Evolutionary conservation across 345 rosid species (phyloP), one percentile per base, ranked within the genome.

Genomic region (Eutrema japonicum): DNA sequence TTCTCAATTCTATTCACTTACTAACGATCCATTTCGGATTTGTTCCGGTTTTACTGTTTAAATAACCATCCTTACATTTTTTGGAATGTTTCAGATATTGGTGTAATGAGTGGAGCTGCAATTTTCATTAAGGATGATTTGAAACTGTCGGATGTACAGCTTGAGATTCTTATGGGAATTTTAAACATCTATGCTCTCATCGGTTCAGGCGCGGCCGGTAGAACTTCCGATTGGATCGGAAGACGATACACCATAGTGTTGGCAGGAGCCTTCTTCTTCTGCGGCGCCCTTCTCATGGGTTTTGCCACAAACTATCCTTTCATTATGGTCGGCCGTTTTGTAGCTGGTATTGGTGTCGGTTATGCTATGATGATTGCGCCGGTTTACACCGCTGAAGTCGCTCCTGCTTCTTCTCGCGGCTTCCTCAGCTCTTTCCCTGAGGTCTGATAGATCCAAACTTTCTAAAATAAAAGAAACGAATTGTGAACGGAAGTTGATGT

Each of bases 311-410:
- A 85, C 3, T 88, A 78, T 78, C 1, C 55, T 18, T 77, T 72
- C 78, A 87, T 88, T 68, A 73, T 90, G 78, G 80, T 79, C 0
- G 96, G 96, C 7, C 81, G 92, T 35, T 68, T 84, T 2, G 67
- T 90, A 4, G 93, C 93, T n/a, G 91, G 96, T 12, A 69, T 88
- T 5, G 94, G 92, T 8, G 92, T 90, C 2, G 94, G 96, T 27
- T 87, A 82, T 73, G 77, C 92, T 22, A 76, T 85, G 37, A 88
- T 85, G 94, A 88, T 86, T 6, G 86, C 87, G 0, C 96, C 90
- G 0, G 81, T 90, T 43, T 90, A 88, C 22, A 77, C 79, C 0
- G 82, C 90, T 0, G 92, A 90, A 73, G 76, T 90, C 10, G 84
- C 94, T 9, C 92, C 94, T 1, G 81, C 90, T 6, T 68, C 71